Percentiles rank a stretch among this genome's conserved stretches.
Conservation (phyloP, 352 stramenopile species). For the Globisporangium spinosum region DNA sequence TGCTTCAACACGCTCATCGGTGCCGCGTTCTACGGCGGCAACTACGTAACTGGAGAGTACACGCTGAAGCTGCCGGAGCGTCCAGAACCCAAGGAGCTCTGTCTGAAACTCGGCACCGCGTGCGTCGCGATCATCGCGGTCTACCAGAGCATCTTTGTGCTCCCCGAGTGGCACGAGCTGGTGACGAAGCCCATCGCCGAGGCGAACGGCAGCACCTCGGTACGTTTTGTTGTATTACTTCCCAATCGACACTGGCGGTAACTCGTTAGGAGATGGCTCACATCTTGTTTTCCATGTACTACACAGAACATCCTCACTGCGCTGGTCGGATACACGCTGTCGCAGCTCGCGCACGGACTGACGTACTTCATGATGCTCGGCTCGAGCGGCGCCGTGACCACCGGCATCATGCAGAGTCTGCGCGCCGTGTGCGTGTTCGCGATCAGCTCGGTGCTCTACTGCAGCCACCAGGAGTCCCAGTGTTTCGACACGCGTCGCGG, state of each 20-base stretch:
- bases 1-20: conserved; percentile 81
- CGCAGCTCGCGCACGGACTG: conserved; percentile 73
- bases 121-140: conserved; percentile 74
- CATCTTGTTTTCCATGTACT: neutral
- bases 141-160: conserved; percentile 80
- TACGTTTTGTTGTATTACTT: conserved; percentile 12
- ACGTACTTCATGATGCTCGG: conserved; percentile 86
- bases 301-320: conserved; percentile 49
- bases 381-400: conserved; percentile 78
- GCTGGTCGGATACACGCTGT: conserved; percentile 70
- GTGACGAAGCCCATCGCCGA: conserved; percentile 77
- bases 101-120: conserved; percentile 68
- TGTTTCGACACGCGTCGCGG: conserved; percentile 84
- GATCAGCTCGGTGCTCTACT: conserved; percentile 83
- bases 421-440: conserved; percentile 82
- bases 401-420: conserved; percentile 86
- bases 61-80: conserved; percentile 75
- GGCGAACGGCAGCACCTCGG: conserved; percentile 55
- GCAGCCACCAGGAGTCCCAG: conserved; percentile 79
- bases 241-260: neutral
- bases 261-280: conserved; percentile 1
- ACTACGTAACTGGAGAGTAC: conserved; percentile 84
- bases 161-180: conserved; percentile 69
- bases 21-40: conserved; percentile 80
- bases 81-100: conserved; percentile 71